These are phyloP conservation scores for Meyerozyma athensensis DNA, from an alignment of 1,139 yeast genomes.

Conservation along the genomic window DNA sequence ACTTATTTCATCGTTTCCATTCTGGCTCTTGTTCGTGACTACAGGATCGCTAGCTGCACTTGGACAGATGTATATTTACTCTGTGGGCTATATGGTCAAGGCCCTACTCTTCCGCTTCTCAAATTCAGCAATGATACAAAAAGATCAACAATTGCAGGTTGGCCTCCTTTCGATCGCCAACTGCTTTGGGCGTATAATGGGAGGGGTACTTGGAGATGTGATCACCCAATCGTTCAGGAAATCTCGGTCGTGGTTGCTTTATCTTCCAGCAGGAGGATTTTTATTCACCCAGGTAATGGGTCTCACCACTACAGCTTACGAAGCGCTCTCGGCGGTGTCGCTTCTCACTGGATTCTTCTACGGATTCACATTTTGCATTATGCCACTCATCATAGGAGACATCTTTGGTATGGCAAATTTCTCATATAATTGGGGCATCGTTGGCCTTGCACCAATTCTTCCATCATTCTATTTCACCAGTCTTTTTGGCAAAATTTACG, in stretches of 20 bases:
- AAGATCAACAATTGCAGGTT: slow-evolving; percentile 53
- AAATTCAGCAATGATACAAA: slow-evolving; percentile 33
- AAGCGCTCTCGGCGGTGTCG: slow-evolving; percentile 34
- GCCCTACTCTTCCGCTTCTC: slow-evolving; percentile 35
- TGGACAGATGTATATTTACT: slow-evolving; percentile 61
- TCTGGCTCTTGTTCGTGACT: slow-evolving; percentile 46
- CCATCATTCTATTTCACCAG: slow-evolving; percentile 49
- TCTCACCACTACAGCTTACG: slow-evolving; percentile 21
- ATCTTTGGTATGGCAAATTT: slow-evolving; percentile 51
- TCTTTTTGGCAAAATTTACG: slow-evolving; percentile 50
- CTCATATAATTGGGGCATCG: slow-evolving; percentile 56
- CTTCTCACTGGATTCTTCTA: slow-evolving; percentile 49
- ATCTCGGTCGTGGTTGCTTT: slow-evolving; percentile 43
- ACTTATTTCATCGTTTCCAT: slow-evolving; percentile 30
- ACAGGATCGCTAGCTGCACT: slow-evolving; percentile 51
- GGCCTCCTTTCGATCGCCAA: slow-evolving; percentile 51
- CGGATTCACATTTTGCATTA: slow-evolving; percentile 53
- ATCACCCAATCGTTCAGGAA: slow-evolving; percentile 38
- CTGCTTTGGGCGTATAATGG: slow-evolving; percentile 47
- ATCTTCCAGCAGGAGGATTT: slow-evolving; percentile 42
- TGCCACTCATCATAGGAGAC: slow-evolving; percentile 58
- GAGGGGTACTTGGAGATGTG: slow-evolving; percentile 52
- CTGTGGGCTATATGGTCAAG: slow-evolving; percentile 56
- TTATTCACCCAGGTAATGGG: slow-evolving; percentile 42
- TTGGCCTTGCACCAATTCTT: slow-evolving; percentile 48